Percentiles rank a stretch among this genome's conserved stretches.
phyloP scores from a whole-genome alignment of 768 basidiomycete species.

The Pulveroboletus sp. region DNA sequence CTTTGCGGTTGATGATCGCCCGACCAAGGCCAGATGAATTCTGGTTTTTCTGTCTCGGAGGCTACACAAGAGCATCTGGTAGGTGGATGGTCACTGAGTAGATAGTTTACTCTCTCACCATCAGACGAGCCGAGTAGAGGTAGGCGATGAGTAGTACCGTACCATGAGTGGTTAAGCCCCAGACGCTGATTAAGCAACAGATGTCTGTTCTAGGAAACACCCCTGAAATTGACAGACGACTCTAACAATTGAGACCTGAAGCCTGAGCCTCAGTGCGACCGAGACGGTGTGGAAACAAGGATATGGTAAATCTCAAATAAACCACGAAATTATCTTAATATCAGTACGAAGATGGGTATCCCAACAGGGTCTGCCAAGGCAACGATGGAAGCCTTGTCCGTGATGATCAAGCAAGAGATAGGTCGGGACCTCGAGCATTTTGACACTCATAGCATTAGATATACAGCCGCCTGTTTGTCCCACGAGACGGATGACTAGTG shows the following conservation, averaged over 20 bases:
- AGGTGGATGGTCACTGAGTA: neutral
- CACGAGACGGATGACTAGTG: neutral
- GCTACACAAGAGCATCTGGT: conserved; percentile 28
- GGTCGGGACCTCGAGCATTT: neutral
- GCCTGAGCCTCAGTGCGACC: no score
- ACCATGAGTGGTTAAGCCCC: neutral
- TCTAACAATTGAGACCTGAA: no score
- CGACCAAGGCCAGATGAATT: conserved; percentile 86
- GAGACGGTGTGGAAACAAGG: no score
- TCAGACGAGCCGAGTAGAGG: neutral
- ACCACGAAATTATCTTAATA: no score
- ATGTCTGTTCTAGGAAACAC: conserved; percentile 9
- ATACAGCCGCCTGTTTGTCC: neutral
- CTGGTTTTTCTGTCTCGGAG: conserved; percentile 53
- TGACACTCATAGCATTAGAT: no score
- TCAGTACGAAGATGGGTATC: no score
- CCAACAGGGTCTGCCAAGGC: neutral
- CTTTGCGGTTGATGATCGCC: conserved; percentile 90
- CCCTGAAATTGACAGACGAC: no score
- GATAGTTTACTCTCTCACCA: conserved; percentile 8
- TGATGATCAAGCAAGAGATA: neutral
- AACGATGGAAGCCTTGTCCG: neutral
- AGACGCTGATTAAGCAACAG: conserved; percentile 17
- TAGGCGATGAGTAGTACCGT: neutral
- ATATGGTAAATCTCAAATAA: no score